Conservation (phyloP, 2,329 filamentous ascomycete genomes). For the Ilyonectria mors-panacis region DNA sequence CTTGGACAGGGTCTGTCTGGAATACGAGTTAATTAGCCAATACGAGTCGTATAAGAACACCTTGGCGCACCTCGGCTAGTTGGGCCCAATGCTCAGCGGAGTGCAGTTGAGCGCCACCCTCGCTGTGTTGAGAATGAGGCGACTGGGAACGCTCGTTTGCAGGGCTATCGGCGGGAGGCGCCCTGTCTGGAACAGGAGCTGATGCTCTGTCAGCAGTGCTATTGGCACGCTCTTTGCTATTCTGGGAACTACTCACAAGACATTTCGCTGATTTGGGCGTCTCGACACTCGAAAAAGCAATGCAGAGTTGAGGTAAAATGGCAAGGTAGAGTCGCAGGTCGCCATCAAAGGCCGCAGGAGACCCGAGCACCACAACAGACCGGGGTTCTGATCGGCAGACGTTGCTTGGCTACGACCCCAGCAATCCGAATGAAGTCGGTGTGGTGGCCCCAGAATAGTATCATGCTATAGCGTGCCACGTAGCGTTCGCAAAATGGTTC, state of each 20-base stretch:
- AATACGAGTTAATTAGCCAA: neutral
- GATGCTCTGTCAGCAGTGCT: neutral
- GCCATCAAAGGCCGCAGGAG: neutral
- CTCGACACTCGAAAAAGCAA: neutral
- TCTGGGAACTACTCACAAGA: neutral
- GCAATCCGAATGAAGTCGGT: neutral
- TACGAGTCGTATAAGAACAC: neutral
- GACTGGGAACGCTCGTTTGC: neutral
- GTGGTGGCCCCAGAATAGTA: neutral
- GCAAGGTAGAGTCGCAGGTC: neutral
- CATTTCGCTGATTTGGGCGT: neutral
- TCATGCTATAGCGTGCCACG: neutral
- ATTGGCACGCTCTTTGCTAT: neutral
- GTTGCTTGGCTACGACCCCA: neutral
- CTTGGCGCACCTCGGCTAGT: neutral
- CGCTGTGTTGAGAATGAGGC: neutral
- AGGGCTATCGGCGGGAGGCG: neutral
- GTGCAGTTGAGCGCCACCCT: conserved; percentile 2
- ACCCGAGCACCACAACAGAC: too few relatives aligned
- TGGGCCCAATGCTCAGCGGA: conserved; percentile 9
- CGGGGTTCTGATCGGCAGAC: too few relatives aligned
- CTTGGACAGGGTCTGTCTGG: neutral
- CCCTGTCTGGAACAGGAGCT: neutral
- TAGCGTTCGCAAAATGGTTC: neutral
- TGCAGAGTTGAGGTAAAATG: neutral